Conservation (phyloP, 164 flowering plant species). For the Akebia trifoliata region DNA sequence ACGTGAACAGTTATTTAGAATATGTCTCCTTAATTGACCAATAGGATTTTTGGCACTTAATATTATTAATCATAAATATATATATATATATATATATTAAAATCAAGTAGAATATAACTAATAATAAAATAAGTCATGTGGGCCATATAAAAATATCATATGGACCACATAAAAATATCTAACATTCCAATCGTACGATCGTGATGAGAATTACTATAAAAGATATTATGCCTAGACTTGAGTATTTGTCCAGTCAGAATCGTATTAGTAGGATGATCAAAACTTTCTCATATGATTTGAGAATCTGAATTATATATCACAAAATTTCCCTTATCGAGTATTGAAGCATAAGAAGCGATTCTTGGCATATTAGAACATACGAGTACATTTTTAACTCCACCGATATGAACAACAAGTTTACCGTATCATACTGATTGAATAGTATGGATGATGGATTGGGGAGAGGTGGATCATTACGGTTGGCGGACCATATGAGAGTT, state of each 20-base stretch:
- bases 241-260: slow-evolving; percentile 27
- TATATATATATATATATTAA: too few relatives aligned
- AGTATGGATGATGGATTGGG: slow-evolving; percentile 10
- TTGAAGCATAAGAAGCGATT: slow-evolving; percentile 13
- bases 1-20: too few relatives aligned
- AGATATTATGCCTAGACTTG: not conserved
- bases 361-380: not conserved
- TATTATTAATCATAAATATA: too few relatives aligned
- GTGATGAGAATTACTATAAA: slow-evolving; percentile 11
- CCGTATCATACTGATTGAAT: slow-evolving; percentile 23
- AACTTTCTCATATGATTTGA: slow-evolving; percentile 31
- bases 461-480: slow-evolving; percentile 16
- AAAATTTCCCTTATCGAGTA: slow-evolving; percentile 35
- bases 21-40: too few relatives aligned
- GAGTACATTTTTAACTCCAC: not conserved
- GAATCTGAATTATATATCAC: slow-evolving; percentile 21
- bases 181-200: slow-evolving; percentile 16
- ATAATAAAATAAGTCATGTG: too few relatives aligned
- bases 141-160: too few relatives aligned
- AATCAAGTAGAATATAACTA: too few relatives aligned
- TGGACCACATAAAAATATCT: too few relatives aligned
- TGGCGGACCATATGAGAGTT: not conserved
- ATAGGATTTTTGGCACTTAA: too few relatives aligned
- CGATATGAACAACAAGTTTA: slow-evolving; percentile 12
- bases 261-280: slow-evolving; percentile 30